Percentiles rank a stretch among this genome's conserved stretches.
Evolutionary conservation across 2,329 filamentous ascomycete genomes (phyloP).

Genomic region (Colletotrichum tabaci): DNA sequence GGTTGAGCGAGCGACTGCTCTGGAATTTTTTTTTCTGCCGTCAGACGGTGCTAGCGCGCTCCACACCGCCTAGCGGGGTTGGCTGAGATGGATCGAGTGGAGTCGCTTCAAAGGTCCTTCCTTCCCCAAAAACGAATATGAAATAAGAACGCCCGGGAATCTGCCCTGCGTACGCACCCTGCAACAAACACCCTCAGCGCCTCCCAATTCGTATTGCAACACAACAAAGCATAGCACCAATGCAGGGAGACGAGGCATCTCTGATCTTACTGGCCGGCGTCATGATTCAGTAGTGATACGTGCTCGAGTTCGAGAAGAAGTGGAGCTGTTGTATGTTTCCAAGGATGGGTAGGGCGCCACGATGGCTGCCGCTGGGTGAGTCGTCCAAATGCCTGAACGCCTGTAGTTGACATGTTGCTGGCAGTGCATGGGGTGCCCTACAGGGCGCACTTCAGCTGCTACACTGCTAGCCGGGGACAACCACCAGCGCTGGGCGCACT

Average conservation of each 20-base stretch:
- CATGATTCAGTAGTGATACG: neutral
- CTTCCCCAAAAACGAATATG: neutral
- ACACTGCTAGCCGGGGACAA: slow-evolving; percentile 27
- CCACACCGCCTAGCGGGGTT: slow-evolving; percentile 42
- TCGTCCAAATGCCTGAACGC: neutral
- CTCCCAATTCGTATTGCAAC: neutral
- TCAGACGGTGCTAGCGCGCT: slow-evolving; percentile 20
- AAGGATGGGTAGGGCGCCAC: slow-evolving; percentile 20
- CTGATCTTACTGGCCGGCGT: neutral
- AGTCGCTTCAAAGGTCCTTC: neutral
- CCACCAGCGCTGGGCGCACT: slow-evolving; percentile 18
- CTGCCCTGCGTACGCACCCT: slow-evolving; percentile 11
- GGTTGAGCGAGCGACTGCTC: slow-evolving; percentile 27
- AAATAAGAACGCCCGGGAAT: slow-evolving; percentile 10
- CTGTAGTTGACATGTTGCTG: neutral
- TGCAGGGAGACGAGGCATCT: neutral
- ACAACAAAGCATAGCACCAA: neutral
- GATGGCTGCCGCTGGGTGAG: slow-evolving; percentile 12
- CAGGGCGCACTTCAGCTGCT: slow-evolving; percentile 32
- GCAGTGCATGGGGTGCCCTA: slow-evolving; percentile 5
- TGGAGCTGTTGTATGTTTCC: neutral
- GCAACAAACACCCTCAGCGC: neutral
- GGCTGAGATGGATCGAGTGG: slow-evolving; percentile 29
- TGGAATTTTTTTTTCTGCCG: slow-evolving; percentile 44
- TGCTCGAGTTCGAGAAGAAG: slow-evolving; percentile 20